These are phyloP conservation scores for Catenaria anguillulae DNA, from an alignment of 371 early-diverging fungal species.

Conservation along the genomic window DNA sequence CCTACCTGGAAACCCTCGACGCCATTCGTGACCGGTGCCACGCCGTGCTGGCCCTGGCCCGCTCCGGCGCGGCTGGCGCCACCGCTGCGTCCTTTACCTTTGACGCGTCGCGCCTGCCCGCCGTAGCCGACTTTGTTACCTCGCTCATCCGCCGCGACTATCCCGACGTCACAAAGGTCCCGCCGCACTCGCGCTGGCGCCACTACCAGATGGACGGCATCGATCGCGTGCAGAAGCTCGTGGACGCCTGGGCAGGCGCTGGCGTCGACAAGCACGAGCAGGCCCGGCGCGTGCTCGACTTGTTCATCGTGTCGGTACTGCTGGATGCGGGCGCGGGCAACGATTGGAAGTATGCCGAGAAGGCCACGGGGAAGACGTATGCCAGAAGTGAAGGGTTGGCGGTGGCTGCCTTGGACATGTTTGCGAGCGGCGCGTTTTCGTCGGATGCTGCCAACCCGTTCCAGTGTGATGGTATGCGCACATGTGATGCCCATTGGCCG, in stretches of 20 bases:
- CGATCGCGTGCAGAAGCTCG: slow-evolving; percentile 34
- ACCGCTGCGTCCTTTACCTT: slow-evolving; percentile 44
- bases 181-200: slow-evolving; percentile 78
- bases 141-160: slow-evolving; percentile 57
- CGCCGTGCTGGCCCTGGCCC: slow-evolving; percentile 44
- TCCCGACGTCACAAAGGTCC: slow-evolving; percentile 38
- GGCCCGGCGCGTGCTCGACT: slow-evolving; percentile 52
- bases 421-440: slow-evolving; percentile 61
- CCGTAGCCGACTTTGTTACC: slow-evolving; percentile 49
- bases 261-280: slow-evolving; percentile 33
- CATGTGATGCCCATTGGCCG: not conserved
- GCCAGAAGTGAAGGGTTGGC: slow-evolving; percentile 77
- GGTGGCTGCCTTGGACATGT: slow-evolving; percentile 76
- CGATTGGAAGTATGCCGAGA: slow-evolving; percentile 51
- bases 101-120: slow-evolving; percentile 38
- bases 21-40: slow-evolving; percentile 60
- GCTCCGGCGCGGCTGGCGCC: slow-evolving; percentile 31
- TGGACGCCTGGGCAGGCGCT: slow-evolving; percentile 13
- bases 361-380: slow-evolving; percentile 29
- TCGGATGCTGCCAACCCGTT: slow-evolving; percentile 32
- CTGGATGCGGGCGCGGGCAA: slow-evolving; percentile 88
- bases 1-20: slow-evolving; percentile 51
- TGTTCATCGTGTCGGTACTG: slow-evolving; percentile 76
- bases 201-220: slow-evolving; percentile 53
- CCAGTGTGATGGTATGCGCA: slow-evolving; percentile 52